These are phyloP conservation scores for Penicillium longicatenatum DNA, from an alignment of 495 filamentous ascomycete species.

Conservation along the genomic window DNA sequence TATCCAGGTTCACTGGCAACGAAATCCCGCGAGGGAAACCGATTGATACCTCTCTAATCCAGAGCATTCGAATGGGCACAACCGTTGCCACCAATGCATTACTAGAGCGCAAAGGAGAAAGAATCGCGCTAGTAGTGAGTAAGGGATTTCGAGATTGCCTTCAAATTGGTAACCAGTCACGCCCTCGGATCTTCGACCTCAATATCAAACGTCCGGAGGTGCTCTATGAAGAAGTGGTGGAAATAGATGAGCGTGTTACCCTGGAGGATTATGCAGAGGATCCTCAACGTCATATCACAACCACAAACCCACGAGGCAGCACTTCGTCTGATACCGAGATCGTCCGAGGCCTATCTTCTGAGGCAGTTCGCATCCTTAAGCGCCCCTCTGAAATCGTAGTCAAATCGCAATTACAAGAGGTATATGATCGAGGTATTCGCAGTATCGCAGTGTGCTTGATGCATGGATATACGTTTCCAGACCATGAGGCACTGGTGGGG, in stretches of 20 bases:
- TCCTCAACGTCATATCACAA: slow-evolving; percentile 22
- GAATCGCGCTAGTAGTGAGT: slow-evolving; percentile 81
- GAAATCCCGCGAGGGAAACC: slow-evolving; percentile 77
- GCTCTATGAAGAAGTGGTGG: slow-evolving; percentile 67
- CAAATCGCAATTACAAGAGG: slow-evolving; percentile 33
- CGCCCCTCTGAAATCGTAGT: slow-evolving; percentile 24
- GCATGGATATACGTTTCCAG: slow-evolving; percentile 50
- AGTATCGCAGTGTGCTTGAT: slow-evolving; percentile 50
- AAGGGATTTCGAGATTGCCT: slow-evolving; percentile 87
- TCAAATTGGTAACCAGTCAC: slow-evolving; percentile 74
- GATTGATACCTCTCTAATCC: slow-evolving; percentile 74
- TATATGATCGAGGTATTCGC: slow-evolving; percentile 40
- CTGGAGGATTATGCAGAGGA: slow-evolving; percentile 59
- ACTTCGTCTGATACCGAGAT: slow-evolving; percentile 9
- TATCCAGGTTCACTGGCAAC: slow-evolving; percentile 68
- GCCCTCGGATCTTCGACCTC: slow-evolving; percentile 75
- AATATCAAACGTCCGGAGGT: slow-evolving; percentile 72
- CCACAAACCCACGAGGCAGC: slow-evolving; percentile 7
- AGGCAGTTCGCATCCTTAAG: slow-evolving; percentile 46
- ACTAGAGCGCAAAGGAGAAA: slow-evolving; percentile 87
- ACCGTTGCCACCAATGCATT: slow-evolving; percentile 84
- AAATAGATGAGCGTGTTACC: slow-evolving; percentile 80
- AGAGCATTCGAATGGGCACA: slow-evolving; percentile 82
- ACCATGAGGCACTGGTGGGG: slow-evolving; percentile 38
- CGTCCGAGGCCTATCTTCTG: slow-evolving; percentile 30